Percentiles rank a stretch among this genome's conserved stretches.
These are phyloP conservation scores for Saccharomyces hybrid DNA, from an alignment of 1,139 yeast species.

Conservation along the genomic window DNA sequence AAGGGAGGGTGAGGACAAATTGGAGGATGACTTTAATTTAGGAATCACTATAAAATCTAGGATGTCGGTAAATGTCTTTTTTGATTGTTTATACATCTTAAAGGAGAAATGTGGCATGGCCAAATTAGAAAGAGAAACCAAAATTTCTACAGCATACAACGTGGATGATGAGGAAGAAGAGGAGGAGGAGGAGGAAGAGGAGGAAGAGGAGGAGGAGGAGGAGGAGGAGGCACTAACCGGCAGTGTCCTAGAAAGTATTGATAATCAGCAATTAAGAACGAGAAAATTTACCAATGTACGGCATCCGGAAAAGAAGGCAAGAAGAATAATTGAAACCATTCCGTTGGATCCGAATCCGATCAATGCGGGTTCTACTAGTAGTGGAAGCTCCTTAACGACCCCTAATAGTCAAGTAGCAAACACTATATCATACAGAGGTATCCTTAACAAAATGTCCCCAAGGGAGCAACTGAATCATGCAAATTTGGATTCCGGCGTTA, in stretches of 20 bases:
- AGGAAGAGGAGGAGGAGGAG: slow-evolving; percentile 10
- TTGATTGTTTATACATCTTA: slow-evolving; percentile 77
- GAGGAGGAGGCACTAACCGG: slow-evolving; percentile 21
- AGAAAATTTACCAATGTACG: slow-evolving; percentile 47
- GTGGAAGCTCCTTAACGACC: slow-evolving; percentile 17
- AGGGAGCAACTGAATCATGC: slow-evolving; percentile 7
- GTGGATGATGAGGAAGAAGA: slow-evolving; percentile 14
- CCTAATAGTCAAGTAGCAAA: slow-evolving; percentile 9
- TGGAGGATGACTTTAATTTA: slow-evolving; percentile 25
- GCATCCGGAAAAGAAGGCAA: slow-evolving; percentile 62
- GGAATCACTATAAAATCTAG: slow-evolving; percentile 62
- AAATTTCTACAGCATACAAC: slow-evolving; percentile 4
- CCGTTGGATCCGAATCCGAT: slow-evolving; percentile 81
- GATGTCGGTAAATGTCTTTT: slow-evolving; percentile 72
- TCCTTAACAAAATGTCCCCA: slow-evolving; percentile 15
- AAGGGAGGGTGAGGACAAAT: slow-evolving; percentile 16
- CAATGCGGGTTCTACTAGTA: slow-evolving; percentile 25
- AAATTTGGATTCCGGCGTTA: neutral
- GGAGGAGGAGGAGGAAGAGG: slow-evolving; percentile 20
- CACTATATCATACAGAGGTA: slow-evolving; percentile 14
- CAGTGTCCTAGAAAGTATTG: slow-evolving; percentile 26
- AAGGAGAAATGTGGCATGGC: slow-evolving; percentile 85
- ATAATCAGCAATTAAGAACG: slow-evolving; percentile 24
- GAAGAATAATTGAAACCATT: slow-evolving; percentile 64
- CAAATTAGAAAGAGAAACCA: slow-evolving; percentile 36